Conservation (phyloP, 805 yeast species). For the Lachancea sp. region DNA sequence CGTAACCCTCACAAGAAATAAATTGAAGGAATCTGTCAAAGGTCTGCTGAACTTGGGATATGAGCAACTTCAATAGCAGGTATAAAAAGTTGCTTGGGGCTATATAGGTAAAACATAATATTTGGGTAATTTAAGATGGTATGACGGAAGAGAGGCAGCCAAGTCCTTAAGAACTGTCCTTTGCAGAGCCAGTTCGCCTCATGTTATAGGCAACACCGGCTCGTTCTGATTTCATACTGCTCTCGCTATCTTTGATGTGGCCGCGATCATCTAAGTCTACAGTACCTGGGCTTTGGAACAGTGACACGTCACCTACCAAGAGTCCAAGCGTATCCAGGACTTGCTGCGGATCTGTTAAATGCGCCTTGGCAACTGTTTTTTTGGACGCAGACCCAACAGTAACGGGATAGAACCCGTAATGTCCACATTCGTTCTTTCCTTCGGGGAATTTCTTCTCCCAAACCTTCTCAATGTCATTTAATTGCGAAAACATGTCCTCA, state of each 20-base stretch:
- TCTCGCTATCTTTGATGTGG: conserved; percentile 44
- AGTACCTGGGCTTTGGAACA: conserved; percentile 72
- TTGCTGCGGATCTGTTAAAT: conserved; percentile 74
- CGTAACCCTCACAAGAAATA: conserved; percentile 24
- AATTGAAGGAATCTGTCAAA: conserved; percentile 19
- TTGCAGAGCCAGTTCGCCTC: conserved; percentile 23
- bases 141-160: background rate
- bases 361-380: conserved; percentile 77
- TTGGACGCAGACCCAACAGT: conserved; percentile 92
- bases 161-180: conserved; percentile 2
- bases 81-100: background rate
- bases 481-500: conserved; percentile 90
- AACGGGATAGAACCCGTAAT: conserved; percentile 70
- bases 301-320: conserved; percentile 68
- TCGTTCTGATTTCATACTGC: conserved; percentile 35
- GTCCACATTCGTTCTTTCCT: conserved; percentile 41
- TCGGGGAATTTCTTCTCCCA: conserved; percentile 34
- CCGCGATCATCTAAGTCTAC: conserved; percentile 75
- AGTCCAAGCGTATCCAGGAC: conserved; percentile 80
- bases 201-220: conserved; percentile 29
- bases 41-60: conserved; percentile 6
- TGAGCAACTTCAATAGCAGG: conserved; percentile 2
- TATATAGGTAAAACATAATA: background rate
- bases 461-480: conserved; percentile 53
- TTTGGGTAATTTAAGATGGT: background rate